phyloP scores from a whole-genome alignment of 257 asterid species.

The Verbena officinalis region DNA sequence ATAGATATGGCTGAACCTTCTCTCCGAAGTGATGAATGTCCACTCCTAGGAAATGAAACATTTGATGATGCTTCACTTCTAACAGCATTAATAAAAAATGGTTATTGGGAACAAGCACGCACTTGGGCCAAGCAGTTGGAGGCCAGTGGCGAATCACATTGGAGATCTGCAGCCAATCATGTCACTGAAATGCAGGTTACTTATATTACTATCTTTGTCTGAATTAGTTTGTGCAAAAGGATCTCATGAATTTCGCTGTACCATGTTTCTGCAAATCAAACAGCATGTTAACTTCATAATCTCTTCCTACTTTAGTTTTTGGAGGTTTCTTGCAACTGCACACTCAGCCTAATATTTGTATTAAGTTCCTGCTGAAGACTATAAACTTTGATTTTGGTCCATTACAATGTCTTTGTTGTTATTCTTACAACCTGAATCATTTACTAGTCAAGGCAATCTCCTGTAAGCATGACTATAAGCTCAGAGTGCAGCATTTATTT shows the following conservation, averaged over 20 bases:
- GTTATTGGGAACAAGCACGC: slow-evolving; percentile 98
- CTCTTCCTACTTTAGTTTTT: slow-evolving; percentile 8
- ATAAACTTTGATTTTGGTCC: neutral
- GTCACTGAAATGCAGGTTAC: slow-evolving; percentile 97
- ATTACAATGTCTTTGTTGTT: neutral
- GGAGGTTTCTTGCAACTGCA: slow-evolving; percentile 15
- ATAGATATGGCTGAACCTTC: slow-evolving; percentile 95
- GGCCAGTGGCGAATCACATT: slow-evolving; percentile 77
- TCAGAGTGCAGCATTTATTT: neutral
- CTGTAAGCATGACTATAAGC: slow-evolving; percentile 1
- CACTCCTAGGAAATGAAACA: slow-evolving; percentile 80
- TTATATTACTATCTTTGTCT: slow-evolving; percentile 14
- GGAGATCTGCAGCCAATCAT: slow-evolving; percentile 86
- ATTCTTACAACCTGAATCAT: neutral
- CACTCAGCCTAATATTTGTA: slow-evolving; percentile 2
- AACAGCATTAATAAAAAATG: slow-evolving; percentile 73
- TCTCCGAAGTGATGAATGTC: slow-evolving; percentile 75
- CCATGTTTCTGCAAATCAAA: slow-evolving; percentile 15
- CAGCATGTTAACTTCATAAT: neutral
- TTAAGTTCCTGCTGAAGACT: slow-evolving; percentile 11
- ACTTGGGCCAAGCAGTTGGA: slow-evolving; percentile 94
- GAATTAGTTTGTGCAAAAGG: slow-evolving; percentile 15
- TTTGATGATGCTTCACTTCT: slow-evolving; percentile 86
- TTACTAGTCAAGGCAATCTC: neutral
- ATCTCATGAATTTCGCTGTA: slow-evolving; percentile 15